These are phyloP conservation scores for Solanum appendiculatum DNA, from an alignment of 257 asterid genomes.

Conservation along the genomic window DNA sequence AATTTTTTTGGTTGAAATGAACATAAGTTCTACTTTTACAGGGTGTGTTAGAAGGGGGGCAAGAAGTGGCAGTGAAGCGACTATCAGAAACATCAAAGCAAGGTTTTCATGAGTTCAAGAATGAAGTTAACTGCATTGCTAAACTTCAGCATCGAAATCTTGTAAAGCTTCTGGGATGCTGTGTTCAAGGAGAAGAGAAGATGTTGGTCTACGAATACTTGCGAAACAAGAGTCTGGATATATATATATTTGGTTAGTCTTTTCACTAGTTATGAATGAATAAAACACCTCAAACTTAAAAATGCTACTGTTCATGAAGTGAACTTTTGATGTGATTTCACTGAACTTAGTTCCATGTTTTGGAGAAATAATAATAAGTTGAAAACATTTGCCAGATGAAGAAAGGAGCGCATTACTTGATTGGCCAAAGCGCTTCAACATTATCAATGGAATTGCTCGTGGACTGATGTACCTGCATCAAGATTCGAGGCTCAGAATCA, in stretches of 20 bases:
- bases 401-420: constrained; percentile 10
- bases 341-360: neutral
- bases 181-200: constrained; percentile 20
- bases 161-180: constrained; percentile 27
- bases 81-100: constrained; percentile 17
- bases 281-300: neutral
- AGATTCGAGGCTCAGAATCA: constrained; percentile 36
- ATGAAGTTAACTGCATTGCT: constrained; percentile 22
- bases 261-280: neutral
- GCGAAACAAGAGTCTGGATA: constrained; percentile 26
- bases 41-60: constrained; percentile 23
- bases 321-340: neutral
- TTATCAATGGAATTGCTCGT: constrained; percentile 32
- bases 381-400: constrained; percentile 14
- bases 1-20: neutral
- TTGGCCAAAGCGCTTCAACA: constrained; percentile 39
- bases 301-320: neutral
- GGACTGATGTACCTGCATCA: constrained; percentile 52
- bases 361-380: neutral
- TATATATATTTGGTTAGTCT: constrained; percentile 12
- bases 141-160: constrained; percentile 37
- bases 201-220: constrained; percentile 27
- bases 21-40: neutral
- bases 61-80: constrained; percentile 27
- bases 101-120: constrained; percentile 30